These are phyloP conservation scores for Hypoxylon sp. DNA, from an alignment of 2,329 filamentous ascomycete genomes.

Conservation along the genomic window DNA sequence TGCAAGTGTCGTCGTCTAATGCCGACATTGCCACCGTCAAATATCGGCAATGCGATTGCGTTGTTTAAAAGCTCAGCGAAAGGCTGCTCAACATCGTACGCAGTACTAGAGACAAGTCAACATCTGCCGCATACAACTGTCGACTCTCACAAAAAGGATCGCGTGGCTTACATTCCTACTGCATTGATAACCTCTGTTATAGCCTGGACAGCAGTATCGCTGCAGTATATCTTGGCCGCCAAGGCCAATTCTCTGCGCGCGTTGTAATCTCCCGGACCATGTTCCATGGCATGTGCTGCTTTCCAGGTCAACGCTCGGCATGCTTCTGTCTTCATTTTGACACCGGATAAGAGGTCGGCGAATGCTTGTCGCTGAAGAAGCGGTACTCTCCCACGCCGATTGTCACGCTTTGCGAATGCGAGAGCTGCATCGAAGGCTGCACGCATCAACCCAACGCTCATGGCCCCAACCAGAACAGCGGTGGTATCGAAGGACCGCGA, in stretches of 20 bases:
- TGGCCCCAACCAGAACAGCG: conserved; percentile 67
- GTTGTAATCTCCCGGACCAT: conserved; percentile 58
- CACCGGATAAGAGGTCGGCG: conserved; percentile 65
- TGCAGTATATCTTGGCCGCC: conserved; percentile 67
- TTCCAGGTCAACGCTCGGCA: conserved; percentile 67
- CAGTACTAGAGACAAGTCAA: conserved; percentile 49
- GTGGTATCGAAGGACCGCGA: conserved; percentile 60
- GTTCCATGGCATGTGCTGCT: conserved; percentile 61
- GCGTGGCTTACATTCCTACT: conserved; percentile 62
- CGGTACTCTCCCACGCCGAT: conserved; percentile 60
- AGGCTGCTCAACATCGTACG: conserved; percentile 60
- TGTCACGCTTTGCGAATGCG: conserved; percentile 63
- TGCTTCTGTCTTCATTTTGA: conserved; percentile 67
- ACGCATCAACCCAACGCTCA: conserved; percentile 68
- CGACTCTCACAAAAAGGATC: neutral
- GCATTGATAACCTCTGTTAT: conserved; percentile 65
- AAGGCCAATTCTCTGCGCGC: conserved; percentile 62
- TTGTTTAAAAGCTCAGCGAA: conserved; percentile 62
- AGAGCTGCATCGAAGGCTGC: conserved; percentile 67
- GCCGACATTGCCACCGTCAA: conserved; percentile 69
- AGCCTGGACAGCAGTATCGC: conserved; percentile 64
- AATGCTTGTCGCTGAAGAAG: conserved; percentile 66
- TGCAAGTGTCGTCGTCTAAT: conserved; percentile 65
- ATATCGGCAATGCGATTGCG: conserved; percentile 63
- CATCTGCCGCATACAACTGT: neutral